phyloP scores from a whole-genome alignment of 306 rosid species.

The Begonia peltatifolia region DNA sequence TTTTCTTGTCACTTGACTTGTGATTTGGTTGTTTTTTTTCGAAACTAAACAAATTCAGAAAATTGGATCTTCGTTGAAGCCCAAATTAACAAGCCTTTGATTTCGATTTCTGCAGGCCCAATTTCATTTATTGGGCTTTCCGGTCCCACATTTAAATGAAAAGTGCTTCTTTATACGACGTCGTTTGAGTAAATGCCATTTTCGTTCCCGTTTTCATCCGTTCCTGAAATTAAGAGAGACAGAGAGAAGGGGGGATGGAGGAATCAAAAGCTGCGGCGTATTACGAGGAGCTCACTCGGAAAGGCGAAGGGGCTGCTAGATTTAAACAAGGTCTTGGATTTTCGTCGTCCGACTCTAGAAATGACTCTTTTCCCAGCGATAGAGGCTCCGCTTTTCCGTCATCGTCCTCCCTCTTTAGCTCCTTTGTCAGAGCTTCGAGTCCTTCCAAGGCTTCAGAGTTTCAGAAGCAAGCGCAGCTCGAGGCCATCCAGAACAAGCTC shows the following conservation, averaged over 20 bases:
- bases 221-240: too few species aligned
- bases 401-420: conserved; percentile 60
- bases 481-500: conserved; percentile 69
- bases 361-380: conserved; percentile 25
- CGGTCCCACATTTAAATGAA: too few species aligned
- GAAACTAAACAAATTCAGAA: too few species aligned
- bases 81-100: too few species aligned
- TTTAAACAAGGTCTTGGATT: conserved; percentile 90
- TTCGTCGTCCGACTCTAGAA: conserved; percentile 25
- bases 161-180: too few species aligned
- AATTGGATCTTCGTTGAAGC: too few species aligned
- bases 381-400: conserved; percentile 33
- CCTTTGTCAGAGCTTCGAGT: conserved; percentile 71
- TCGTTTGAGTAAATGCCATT: too few species aligned
- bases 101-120: too few species aligned
- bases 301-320: conserved; percentile 78
- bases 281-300: conserved; percentile 70
- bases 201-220: too few species aligned
- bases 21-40: too few species aligned
- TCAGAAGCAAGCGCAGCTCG: conserved; percentile 40
- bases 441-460: conserved; percentile 29
- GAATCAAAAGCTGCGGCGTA: conserved; percentile 89
- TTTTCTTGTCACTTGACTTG: too few species aligned
- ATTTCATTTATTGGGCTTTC: too few species aligned
- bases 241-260: conserved; percentile 33